Base-by-base conservation (phyloP, 1,139 yeast species). In the Saccharomyces hybrid region DNA sequence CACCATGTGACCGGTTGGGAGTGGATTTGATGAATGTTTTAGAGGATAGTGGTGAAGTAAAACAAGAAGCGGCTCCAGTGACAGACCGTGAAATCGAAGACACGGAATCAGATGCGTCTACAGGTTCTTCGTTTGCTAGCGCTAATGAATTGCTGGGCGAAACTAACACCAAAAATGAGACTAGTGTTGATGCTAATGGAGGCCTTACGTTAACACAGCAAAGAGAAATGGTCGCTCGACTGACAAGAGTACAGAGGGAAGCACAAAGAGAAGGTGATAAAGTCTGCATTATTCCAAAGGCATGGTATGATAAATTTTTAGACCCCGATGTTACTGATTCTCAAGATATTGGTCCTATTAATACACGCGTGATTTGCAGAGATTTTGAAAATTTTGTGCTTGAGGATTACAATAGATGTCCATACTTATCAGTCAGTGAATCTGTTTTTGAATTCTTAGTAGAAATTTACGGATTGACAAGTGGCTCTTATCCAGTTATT, bases 391-490 rank as follows among this genome's bases (percentile, higher is more conserved):
- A 64, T 44, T 65, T 66, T 47, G 53, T 72, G 2, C 62, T 74
- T 50, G 67, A 62, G 32, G 73, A 71, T 49, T 64, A 61, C 47
- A 58, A 62, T 4, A 52, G 53, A 13, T 53, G 58, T 47, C 74
- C 76, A 1, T 66, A 72, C 51, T 51, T 61, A 4, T 62, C 73
- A 5, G 66, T 83, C 0, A 71, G 79, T 0, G 75, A 76, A 1
- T 65, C 68, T 2, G 73, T 76, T 1, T 84, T 80, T 61, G 63
- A 72, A 2, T 62, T 73, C 53, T 67, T 84, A 14, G 65, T 66
- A 0, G 71, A 74, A 28, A 81, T 85, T 84, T 83, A 83, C 66
- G 87, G 85, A 0, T 51, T 78, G 14, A 60, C 68, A 2, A 76
- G 77, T 0, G 59, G 63, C 4, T 70, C 74, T 5, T 64, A 64